phyloP scores from a whole-genome alignment of 2,329 filamentous ascomycete species.

The Gaeumannomyces sp. region DNA sequence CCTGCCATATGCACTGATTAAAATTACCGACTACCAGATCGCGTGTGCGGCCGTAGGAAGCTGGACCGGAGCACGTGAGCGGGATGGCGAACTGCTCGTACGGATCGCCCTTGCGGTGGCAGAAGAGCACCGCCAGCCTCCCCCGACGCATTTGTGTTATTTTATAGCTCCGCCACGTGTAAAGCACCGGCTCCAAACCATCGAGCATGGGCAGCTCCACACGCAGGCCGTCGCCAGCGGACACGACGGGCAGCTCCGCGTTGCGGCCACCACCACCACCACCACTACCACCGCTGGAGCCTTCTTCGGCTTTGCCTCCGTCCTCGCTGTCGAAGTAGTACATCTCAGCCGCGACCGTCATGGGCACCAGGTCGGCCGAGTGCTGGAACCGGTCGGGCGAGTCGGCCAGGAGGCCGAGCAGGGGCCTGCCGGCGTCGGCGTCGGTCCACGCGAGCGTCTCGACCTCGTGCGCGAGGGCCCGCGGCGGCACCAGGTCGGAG shows the following conservation, averaged over 20 bases:
- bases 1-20: slow-evolving; percentile 5
- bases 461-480: not conserved
- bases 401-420: slow-evolving; percentile 7
- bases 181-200: slow-evolving; percentile 1
- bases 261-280: not conserved
- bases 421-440: not conserved
- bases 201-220: slow-evolving; percentile 4
- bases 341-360: slow-evolving; percentile 8
- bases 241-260: not conserved
- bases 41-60: not conserved
- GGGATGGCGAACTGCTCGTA: slow-evolving; percentile 9
- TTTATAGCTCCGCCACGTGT: slow-evolving; percentile 1
- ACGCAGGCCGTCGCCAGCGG: not conserved
- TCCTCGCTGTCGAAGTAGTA: slow-evolving; percentile 4
- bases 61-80: slow-evolving; percentile 5
- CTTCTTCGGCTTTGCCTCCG: not conserved
- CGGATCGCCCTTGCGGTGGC: slow-evolving; percentile 5
- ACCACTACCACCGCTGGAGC: no score
- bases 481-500: slow-evolving; percentile 3
- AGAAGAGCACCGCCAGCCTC: slow-evolving; percentile 8
- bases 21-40: slow-evolving; percentile 8
- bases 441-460: slow-evolving; percentile 3
- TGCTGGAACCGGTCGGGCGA: slow-evolving; percentile 8
- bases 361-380: slow-evolving; percentile 7
- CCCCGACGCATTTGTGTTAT: slow-evolving; percentile 6